phyloP scores from a whole-genome alignment of 1,284 basidiomycete species.

The Irpex lacteus region DNA sequence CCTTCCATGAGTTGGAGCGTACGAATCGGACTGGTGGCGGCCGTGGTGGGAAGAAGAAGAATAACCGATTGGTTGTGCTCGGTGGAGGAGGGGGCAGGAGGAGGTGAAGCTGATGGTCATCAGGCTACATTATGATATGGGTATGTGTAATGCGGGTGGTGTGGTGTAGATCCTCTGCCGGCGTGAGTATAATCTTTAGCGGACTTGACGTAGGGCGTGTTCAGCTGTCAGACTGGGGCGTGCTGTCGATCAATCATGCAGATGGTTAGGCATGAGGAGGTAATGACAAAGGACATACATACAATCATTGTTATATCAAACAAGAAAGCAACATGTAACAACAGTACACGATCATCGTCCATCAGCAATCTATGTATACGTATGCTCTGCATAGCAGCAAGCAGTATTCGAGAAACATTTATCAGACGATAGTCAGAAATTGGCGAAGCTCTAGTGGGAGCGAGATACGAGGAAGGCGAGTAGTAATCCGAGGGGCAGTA shows the following conservation, averaged over 20 bases:
- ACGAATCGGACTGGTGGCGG: slow-evolving; percentile 31
- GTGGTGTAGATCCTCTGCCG: not conserved
- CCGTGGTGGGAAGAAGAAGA: slow-evolving; percentile 53
- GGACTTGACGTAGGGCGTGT: not conserved
- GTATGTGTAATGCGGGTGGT: slow-evolving; percentile 1
- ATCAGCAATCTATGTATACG: not conserved
- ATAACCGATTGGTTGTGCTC: slow-evolving; percentile 66
- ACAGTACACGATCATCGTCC: not conserved
- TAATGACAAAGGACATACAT: not conserved
- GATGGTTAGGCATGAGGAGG: not conserved
- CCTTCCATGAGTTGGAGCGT: slow-evolving; percentile 79
- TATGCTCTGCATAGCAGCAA: no score
- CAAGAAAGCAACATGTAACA: slow-evolving; percentile 5
- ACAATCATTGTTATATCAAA: not conserved
- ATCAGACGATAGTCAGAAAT: no score
- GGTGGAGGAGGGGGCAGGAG: slow-evolving; percentile 48
- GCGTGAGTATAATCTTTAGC: not conserved
- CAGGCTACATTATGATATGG: not conserved
- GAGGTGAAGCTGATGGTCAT: slow-evolving; percentile 12
- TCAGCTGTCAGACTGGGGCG: no score
- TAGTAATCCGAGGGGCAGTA: no score
- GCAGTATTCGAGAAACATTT: no score
- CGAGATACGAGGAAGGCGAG: no score
- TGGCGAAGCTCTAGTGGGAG: no score
- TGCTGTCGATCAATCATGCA: no score